Conservation (phyloP, 2,329 filamentous ascomycete genomes). For the Aspergillus flavus region DNA sequence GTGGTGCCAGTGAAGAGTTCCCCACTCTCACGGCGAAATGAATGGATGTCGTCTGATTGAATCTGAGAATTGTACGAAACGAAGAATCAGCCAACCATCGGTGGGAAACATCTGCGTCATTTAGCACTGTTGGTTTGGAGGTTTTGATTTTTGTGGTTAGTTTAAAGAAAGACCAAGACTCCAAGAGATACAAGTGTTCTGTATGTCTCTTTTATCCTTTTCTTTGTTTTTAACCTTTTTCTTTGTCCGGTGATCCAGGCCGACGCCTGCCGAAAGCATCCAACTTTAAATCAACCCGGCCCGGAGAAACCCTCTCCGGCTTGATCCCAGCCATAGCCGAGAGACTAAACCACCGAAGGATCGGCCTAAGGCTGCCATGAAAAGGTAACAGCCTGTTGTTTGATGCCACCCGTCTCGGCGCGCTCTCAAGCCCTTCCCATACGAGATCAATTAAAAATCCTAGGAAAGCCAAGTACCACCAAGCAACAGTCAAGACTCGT, state of each 20-base stretch:
- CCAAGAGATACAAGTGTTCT: not conserved
- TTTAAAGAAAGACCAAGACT: not conserved
- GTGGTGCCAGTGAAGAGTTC: not conserved
- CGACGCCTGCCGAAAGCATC: constrained; percentile 3
- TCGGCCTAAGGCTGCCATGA: constrained; percentile 11
- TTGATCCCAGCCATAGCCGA: not conserved
- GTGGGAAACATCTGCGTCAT: not conserved
- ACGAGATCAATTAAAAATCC: constrained; percentile 1
- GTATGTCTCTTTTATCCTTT: not conserved
- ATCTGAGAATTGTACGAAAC: not conserved
- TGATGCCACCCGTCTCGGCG: not conserved
- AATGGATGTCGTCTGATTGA: not conserved
- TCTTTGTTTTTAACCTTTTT: not conserved
- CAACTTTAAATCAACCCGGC: not conserved
- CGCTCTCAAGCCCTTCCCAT: not conserved
- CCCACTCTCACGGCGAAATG: not conserved
- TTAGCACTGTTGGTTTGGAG: not conserved
- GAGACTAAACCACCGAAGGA: constrained; percentile 1
- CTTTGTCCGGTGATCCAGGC: not conserved
- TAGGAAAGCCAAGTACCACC: not conserved
- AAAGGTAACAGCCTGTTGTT: not conserved
- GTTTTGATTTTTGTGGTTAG: not conserved
- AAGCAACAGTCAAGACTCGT: constrained; percentile 11
- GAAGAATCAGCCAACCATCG: not conserved
- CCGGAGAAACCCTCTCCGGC: constrained; percentile 7